Percentiles rank a stretch among this genome's conserved stretches.
Evolutionary conservation across 441 rosid species (phyloP).

Genomic region (Erysimum cheiri): DNA sequence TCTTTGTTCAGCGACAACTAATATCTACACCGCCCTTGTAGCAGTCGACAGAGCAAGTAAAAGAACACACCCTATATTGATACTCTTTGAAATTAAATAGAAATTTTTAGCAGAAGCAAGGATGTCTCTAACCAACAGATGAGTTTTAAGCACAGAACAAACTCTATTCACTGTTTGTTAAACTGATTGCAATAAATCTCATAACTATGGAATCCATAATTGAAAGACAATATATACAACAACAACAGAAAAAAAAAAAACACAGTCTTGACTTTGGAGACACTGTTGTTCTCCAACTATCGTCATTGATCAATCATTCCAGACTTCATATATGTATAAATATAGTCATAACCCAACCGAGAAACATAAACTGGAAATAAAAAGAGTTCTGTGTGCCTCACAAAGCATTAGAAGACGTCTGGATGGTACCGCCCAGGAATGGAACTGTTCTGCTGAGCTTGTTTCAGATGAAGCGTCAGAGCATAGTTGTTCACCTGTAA

Average conservation of each 20-base stretch:
- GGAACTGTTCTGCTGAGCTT: slow-evolving; percentile 83
- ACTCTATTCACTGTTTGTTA: neutral
- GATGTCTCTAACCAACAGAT: too few species aligned
- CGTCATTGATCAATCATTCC: slow-evolving; percentile 13
- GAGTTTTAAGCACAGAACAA: neutral
- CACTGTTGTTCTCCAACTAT: slow-evolving; percentile 4
- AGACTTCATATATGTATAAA: slow-evolving; percentile 14
- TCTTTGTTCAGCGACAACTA: neutral
- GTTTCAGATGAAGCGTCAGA: slow-evolving; percentile 88
- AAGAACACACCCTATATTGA: neutral
- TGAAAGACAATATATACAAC: neutral
- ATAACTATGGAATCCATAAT: neutral
- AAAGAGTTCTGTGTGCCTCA: neutral
- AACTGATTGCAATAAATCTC: neutral
- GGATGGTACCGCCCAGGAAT: slow-evolving; percentile 87
- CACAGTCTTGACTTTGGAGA: neutral
- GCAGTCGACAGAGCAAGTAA: neutral
- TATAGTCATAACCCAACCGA: slow-evolving; percentile 19
- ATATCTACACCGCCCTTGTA: neutral
- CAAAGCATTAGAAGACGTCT: slow-evolving; percentile 64
- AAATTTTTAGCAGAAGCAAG: too few species aligned
- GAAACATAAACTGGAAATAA: slow-evolving; percentile 27
- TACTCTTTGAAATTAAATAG: neutral
- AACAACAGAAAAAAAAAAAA: neutral
- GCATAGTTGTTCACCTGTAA: slow-evolving; percentile 88